Evolutionary conservation across 345 rosid genomes (phyloP).

Genomic region (Linum trigynum): DNA sequence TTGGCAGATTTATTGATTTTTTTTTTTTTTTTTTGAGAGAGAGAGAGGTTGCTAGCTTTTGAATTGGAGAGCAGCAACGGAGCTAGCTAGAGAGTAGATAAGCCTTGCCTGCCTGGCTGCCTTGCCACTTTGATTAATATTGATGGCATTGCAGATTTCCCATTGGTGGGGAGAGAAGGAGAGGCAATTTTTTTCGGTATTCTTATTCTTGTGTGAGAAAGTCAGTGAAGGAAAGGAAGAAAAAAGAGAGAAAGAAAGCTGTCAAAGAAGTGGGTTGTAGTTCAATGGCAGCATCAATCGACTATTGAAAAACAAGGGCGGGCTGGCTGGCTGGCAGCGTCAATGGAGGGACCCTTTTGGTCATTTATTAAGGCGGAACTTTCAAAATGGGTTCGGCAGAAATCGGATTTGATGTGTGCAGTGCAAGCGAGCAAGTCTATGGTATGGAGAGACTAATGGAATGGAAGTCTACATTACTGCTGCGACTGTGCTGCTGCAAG

Average conservation of each 20-base stretch:
- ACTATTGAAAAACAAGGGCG: slow-evolving; percentile 17
- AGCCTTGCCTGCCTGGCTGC: slow-evolving; percentile 26
- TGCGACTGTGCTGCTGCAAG: slow-evolving; percentile 5
- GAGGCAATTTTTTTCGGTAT: slow-evolving; percentile 23
- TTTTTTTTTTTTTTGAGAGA: slow-evolving; percentile 11
- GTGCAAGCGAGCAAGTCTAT: slow-evolving; percentile 12
- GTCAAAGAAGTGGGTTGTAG: slow-evolving; percentile 27
- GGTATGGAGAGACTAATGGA: background rate
- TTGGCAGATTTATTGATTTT: slow-evolving; percentile 26
- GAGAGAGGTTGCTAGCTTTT: background rate
- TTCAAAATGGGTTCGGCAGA: slow-evolving; percentile 10
- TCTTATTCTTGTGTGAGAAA: slow-evolving; percentile 23
- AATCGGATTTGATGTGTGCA: slow-evolving; percentile 11
- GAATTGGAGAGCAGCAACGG: no score
- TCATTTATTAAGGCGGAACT: background rate
- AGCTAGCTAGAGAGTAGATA: no score
- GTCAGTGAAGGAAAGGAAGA: slow-evolving; percentile 14
- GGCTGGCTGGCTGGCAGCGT: background rate
- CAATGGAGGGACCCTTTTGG: slow-evolving; percentile 31
- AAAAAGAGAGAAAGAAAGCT: slow-evolving; percentile 20
- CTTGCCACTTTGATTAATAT: slow-evolving; percentile 31
- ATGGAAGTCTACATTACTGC: slow-evolving; percentile 13
- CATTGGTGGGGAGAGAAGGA: slow-evolving; percentile 36
- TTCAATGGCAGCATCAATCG: slow-evolving; percentile 40
- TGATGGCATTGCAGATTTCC: slow-evolving; percentile 72